Evolutionary conservation across 768 basidiomycete species (phyloP).

Genomic region (Amylocystis lapponica): DNA sequence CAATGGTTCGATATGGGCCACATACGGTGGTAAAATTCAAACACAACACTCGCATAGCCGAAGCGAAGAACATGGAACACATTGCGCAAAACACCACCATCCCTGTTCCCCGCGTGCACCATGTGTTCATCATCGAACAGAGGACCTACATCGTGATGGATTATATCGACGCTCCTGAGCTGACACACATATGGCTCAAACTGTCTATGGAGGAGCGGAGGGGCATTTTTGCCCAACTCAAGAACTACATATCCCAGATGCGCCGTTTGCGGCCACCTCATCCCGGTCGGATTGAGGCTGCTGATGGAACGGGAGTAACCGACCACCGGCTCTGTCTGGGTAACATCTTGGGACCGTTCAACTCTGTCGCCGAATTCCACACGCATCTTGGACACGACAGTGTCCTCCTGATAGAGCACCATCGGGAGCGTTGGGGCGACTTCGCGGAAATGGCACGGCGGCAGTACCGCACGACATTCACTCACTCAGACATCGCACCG

Average conservation of each 20-base stretch:
- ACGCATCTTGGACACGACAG: background rate
- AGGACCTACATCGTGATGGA: constrained; percentile 2
- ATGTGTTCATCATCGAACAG: background rate
- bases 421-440: background rate
- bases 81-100: constrained; percentile 14
- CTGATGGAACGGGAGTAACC: background rate
- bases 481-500: constrained; percentile 18
- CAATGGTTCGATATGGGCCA: no score
- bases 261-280: background rate
- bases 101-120: constrained; percentile 13
- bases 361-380: background rate
- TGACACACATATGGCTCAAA: background rate
- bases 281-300: background rate
- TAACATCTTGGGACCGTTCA: background rate
- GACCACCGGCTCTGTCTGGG: background rate
- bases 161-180: background rate
- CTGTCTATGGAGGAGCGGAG: background rate
- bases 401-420: background rate
- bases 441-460: background rate
- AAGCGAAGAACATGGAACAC: constrained; percentile 9
- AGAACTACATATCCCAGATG: background rate
- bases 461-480: constrained; percentile 12
- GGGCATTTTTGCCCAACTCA: background rate
- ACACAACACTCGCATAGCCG: no score
- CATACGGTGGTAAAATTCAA: no score